phyloP scores from a whole-genome alignment of 2,329 filamentous ascomycete genomes.

The Stachybotrys echinatus region DNA sequence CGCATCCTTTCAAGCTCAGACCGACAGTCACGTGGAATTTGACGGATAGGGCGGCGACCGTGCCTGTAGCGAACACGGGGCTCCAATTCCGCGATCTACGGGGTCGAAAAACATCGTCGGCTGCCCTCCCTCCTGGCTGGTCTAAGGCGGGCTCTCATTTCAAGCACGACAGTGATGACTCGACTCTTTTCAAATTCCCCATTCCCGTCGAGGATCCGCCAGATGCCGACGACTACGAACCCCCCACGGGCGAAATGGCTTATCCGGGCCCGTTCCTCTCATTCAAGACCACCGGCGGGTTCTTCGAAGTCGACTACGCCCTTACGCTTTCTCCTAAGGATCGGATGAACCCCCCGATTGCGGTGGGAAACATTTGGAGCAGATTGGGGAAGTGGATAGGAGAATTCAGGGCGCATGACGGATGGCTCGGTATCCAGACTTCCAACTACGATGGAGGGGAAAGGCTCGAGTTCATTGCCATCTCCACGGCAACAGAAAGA shows the following conservation, averaged over 20 bases:
- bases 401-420: slow-evolving; percentile 37
- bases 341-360: slow-evolving; percentile 31
- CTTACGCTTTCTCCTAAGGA: slow-evolving; percentile 29
- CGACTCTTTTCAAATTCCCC: slow-evolving; percentile 35
- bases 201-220: slow-evolving; percentile 31
- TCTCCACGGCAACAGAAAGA: slow-evolving; percentile 35
- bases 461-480: slow-evolving; percentile 37
- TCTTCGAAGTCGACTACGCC: slow-evolving; percentile 35
- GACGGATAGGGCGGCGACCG: slow-evolving; percentile 30
- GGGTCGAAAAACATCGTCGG: slow-evolving; percentile 21
- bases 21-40: slow-evolving; percentile 32
- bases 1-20: slow-evolving; percentile 32
- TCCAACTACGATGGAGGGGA: slow-evolving; percentile 40
- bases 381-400: slow-evolving; percentile 32
- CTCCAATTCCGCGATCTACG: slow-evolving; percentile 33
- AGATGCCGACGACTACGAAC: slow-evolving; percentile 21
- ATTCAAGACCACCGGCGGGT: slow-evolving; percentile 31
- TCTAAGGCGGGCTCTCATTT: slow-evolving; percentile 28
- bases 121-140: slow-evolving; percentile 33
- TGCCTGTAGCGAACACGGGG: slow-evolving; percentile 29
- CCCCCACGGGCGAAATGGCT: slow-evolving; percentile 20
- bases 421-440: slow-evolving; percentile 39
- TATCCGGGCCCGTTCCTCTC: slow-evolving; percentile 32
- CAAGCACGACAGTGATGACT: slow-evolving; percentile 32
- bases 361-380: slow-evolving; percentile 36